Evolutionary conservation across 192 early-diverging fungal genomes (phyloP), one percentile per base, ranked within the genome.

Genomic region (Podila horticola): DNA sequence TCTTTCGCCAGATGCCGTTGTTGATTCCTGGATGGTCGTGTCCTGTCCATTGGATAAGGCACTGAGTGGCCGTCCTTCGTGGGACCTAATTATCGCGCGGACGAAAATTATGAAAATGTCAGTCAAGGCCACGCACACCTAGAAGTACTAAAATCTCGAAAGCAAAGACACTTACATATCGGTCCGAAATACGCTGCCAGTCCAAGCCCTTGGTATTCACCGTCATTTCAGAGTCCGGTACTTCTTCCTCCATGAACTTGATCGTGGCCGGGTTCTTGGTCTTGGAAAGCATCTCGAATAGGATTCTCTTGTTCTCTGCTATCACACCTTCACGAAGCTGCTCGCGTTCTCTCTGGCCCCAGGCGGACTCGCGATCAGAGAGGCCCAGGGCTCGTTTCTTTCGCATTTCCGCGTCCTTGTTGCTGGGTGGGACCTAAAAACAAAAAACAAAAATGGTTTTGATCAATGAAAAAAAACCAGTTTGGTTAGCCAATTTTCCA

Each of bases 11-110:
- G 28, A 87, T 86, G 28, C 58, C 75, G 66, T 90, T 91, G 82
- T 95, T 94, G 79, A 95, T 93, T 13, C 85, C 84, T 5, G 94
- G 94, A 75, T 95, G 94, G 58, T 94, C 93, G 57, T 92, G 91
- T 26, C 86, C 88, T 20, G 91, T 91, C 92, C 93, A 95, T 81
- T 93, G 92, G 64, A 94, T 95, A 49, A 91, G 76, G 64, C 92
- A 95, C 75, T 95, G 92, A n/a, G 86, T 86, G 2, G 91, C 71
- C 26, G 86, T 88, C 67, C 90, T 84, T 45, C 88, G 84, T 22
- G 76, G 86, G 20, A 95, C 86, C 88, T 90, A 36, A 51, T 79
- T 55, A 55, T 6, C 13, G 8, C 8, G 20, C 52, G 69, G 28
- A 84, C 82, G 58, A 74, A 74, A 62, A 64, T 17, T 1, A 41